Conservation (phyloP, 78 protist genomes). For the Chrysochromulina parva region DNA sequence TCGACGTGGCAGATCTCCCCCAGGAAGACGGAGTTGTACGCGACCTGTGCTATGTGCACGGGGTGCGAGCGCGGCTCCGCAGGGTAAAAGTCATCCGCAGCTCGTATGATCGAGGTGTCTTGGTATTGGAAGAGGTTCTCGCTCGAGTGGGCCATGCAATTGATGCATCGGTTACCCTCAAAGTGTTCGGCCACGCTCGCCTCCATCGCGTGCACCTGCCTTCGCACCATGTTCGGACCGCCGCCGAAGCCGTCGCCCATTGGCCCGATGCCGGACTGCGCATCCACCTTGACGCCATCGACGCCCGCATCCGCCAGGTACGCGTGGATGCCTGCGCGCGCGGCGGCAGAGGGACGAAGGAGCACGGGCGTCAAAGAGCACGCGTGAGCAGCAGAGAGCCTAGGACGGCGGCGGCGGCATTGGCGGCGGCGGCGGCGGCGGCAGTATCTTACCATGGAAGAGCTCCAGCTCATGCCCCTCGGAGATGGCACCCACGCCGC, state of each 20-base stretch:
- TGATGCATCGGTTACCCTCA: conserved; percentile 16
- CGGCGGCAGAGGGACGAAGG: too few species aligned
- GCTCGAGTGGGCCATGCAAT: conserved; percentile 42
- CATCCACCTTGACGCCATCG: conserved; percentile 54
- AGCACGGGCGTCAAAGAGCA: too few species aligned
- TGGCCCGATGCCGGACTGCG: conserved; percentile 28
- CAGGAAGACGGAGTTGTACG: conserved; percentile 36
- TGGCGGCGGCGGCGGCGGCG: too few species aligned
- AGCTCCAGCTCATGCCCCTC: too few species aligned
- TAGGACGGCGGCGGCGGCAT: too few species aligned
- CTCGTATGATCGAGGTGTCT: not conserved
- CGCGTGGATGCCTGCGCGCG: conserved; percentile 29
- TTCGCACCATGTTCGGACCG: not conserved
- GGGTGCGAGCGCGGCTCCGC: not conserved
- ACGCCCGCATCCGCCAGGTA: conserved; percentile 9
- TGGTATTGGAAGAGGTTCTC: conserved; percentile 14
- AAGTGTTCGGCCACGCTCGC: not conserved
- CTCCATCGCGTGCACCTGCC: conserved; percentile 9
- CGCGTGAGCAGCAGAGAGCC: too few species aligned
- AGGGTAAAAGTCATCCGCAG: conserved; percentile 38
- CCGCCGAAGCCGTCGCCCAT: conserved; percentile 14
- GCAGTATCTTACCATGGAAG: too few species aligned
- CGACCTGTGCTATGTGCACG: conserved; percentile 5
- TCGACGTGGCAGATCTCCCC: conserved; percentile 26
- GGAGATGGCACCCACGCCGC: too few species aligned